Base-by-base conservation (phyloP, 2,329 filamentous ascomycete species). In the Fusarium continuum region DNA sequence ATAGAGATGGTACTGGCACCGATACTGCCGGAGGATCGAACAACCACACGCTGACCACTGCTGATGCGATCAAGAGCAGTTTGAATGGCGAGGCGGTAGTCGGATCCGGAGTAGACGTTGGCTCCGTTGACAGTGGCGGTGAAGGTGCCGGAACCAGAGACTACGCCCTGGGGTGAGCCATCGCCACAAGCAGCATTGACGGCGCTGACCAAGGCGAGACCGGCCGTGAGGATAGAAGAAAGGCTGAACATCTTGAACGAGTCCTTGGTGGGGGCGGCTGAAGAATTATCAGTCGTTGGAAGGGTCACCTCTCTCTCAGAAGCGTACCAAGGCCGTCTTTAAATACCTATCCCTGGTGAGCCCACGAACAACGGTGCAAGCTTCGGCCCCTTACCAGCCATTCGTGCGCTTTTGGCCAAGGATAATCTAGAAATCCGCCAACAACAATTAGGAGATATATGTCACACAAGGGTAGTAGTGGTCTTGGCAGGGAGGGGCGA, bases 21-120 rank as follows among this genome's bases (percentile, higher is more conserved):
- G 47, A 86, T 84, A 36, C 81, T 83, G 5, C 84, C 84, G 0
- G 82, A 84, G 0, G 83, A 83, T 1, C 84, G 79, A 51, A 87
- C 80, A 2, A 82, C 73, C 1, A 86, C 78, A 10, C 83, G 81
- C 70, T 86, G 81, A 8, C 84, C 83, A 44, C 76, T 77, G 64
- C 70, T 73, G 62, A 85, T 80, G 29, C 80, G 77, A 65, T 85
- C 82, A 16, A 86, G 69, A 1, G 83, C 84, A 0, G 82, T 75
- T 46, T 86, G 82, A 54, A 86, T 84, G 2, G 84, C 84, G 2
- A 78, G 76, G 11, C 75, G 78, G 71, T 86, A 86, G 74, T 85
- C 79, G 14, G 78, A 77, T 23, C 84, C 84, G 0, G 78, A 74
- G 74, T 86, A 87, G 13, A 85, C 76, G 8, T 69, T 76, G 39